A percentile compares a stretch with the other conserved stretches of the same genome.
These are phyloP conservation scores for Biscutella laevigata DNA, from an alignment of 441 rosid species.

Conservation along the genomic window DNA sequence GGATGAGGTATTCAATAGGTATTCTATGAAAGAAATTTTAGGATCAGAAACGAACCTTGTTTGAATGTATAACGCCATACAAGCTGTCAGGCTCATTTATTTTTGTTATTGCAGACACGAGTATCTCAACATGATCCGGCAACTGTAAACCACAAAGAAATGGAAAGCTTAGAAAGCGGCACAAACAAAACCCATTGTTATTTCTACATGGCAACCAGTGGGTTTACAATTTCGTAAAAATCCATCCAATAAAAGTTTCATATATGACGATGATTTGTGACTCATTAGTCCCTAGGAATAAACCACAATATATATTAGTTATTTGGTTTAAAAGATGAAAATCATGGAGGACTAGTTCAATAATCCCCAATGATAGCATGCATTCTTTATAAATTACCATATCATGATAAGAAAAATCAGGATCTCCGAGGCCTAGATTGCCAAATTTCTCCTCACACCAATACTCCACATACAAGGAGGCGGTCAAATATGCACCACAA, in stretches of 20 bases:
- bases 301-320: conserved; percentile 1
- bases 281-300: conserved; percentile 3
- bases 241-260: conserved; percentile 11
- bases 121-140: conserved; percentile 72
- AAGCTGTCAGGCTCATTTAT: conserved; percentile 96
- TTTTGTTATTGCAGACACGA: conserved; percentile 78
- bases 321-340: conserved; percentile 7
- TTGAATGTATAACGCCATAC: conserved; percentile 86
- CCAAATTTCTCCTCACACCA: conserved; percentile 95
- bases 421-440: conserved; percentile 66
- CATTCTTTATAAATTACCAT: conserved; percentile 39
- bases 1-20: conserved; percentile 1
- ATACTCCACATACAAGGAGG: conserved; percentile 84
- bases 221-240: not conserved
- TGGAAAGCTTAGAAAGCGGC: conserved; percentile 6
- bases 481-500: conserved; percentile 82
- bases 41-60: conserved; percentile 49
- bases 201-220: not conserved
- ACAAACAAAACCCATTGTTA: not conserved
- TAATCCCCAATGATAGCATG: conserved; percentile 7
- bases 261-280: conserved; percentile 1
- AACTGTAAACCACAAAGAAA: conserved; percentile 40
- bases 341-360: conserved; percentile 1
- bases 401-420: conserved; percentile 84
- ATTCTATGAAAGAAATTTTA: conserved; percentile 3